Percentiles rank a stretch among this genome's conserved stretches.
phyloP scores from a whole-genome alignment of 352 stramenopile genomes.

The Globisporangium mamillatum region DNA sequence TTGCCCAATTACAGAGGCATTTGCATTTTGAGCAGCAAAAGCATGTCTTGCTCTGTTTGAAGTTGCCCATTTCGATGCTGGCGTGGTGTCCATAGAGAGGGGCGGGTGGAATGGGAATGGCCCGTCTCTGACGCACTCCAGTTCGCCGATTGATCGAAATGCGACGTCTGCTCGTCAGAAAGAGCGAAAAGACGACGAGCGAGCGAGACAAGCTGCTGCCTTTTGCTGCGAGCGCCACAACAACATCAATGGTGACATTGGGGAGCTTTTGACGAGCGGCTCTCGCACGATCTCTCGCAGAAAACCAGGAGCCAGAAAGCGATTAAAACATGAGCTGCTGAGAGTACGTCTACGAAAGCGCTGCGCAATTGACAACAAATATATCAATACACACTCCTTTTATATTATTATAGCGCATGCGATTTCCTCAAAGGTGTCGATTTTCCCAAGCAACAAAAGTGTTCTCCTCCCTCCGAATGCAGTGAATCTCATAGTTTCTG shows the following conservation, averaged over 20 bases:
- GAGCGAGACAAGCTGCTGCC: background rate
- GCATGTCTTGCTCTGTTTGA: background rate
- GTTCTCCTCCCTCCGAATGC: background rate
- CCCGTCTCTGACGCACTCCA: background rate
- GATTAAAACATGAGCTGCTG: background rate
- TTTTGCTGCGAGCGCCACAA: too few relatives aligned
- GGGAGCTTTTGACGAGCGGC: background rate
- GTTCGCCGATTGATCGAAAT: background rate
- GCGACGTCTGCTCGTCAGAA: background rate
- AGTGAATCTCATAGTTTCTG: background rate
- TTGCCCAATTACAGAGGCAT: too few relatives aligned
- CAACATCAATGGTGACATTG: too few relatives aligned
- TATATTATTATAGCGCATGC: background rate
- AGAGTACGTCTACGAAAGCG: background rate
- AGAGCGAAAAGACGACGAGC: constrained; percentile 1
- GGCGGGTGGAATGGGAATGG: background rate
- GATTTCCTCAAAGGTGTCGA: background rate
- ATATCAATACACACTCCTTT: too few relatives aligned
- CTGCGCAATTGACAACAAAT: too few relatives aligned
- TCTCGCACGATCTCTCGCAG: background rate
- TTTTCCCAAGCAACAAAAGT: background rate
- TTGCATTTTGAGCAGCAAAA: too few relatives aligned
- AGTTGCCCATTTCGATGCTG: constrained; percentile 2
- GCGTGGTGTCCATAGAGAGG: background rate
- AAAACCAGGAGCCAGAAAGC: background rate